Percentiles rank a stretch among this genome's conserved stretches.
These are phyloP conservation scores for Aspergillus fischeri DNA, from an alignment of 2,329 filamentous ascomycete species.

Conservation along the genomic window DNA sequence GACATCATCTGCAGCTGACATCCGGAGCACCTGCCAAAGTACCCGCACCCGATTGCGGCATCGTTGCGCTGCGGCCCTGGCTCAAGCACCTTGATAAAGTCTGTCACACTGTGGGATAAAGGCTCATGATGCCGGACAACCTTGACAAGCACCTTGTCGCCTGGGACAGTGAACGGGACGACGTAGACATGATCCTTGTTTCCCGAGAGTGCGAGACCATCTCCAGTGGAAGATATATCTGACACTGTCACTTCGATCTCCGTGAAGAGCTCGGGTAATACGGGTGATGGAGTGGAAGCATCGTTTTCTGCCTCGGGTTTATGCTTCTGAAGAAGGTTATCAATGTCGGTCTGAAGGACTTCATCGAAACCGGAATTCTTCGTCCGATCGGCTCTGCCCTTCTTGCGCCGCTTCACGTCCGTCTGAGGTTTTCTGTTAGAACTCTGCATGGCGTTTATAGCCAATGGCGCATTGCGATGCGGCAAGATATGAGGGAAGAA, in stretches of 20 bases:
- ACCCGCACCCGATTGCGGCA: slow-evolving; percentile 70
- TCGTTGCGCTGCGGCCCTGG: slow-evolving; percentile 75
- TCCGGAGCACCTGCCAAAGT: slow-evolving; percentile 82
- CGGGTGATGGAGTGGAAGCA: slow-evolving; percentile 14
- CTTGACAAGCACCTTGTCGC: slow-evolving; percentile 74
- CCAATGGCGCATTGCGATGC: slow-evolving; percentile 18
- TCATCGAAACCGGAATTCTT: slow-evolving; percentile 64
- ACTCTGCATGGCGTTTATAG: slow-evolving; percentile 24
- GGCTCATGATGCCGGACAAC: slow-evolving; percentile 66
- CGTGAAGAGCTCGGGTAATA: slow-evolving; percentile 61
- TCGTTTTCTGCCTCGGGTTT: slow-evolving; percentile 22
- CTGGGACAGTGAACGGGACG: slow-evolving; percentile 82
- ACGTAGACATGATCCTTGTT: slow-evolving; percentile 71
- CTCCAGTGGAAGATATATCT: slow-evolving; percentile 84
- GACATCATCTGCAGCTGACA: slow-evolving; percentile 98
- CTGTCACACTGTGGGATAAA: slow-evolving; percentile 69
- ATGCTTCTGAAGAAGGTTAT: slow-evolving; percentile 36
- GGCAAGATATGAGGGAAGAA: slow-evolving; percentile 1
- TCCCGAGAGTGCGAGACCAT: slow-evolving; percentile 73
- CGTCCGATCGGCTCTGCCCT: slow-evolving; percentile 53
- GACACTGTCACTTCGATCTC: slow-evolving; percentile 80
- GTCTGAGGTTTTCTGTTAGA: slow-evolving; percentile 21
- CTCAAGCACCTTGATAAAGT: slow-evolving; percentile 72
- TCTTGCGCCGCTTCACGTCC: slow-evolving; percentile 36
- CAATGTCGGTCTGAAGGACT: slow-evolving; percentile 61